phyloP scores from a whole-genome alignment of 306 rosid genomes.

The Fagus sylvatica region DNA sequence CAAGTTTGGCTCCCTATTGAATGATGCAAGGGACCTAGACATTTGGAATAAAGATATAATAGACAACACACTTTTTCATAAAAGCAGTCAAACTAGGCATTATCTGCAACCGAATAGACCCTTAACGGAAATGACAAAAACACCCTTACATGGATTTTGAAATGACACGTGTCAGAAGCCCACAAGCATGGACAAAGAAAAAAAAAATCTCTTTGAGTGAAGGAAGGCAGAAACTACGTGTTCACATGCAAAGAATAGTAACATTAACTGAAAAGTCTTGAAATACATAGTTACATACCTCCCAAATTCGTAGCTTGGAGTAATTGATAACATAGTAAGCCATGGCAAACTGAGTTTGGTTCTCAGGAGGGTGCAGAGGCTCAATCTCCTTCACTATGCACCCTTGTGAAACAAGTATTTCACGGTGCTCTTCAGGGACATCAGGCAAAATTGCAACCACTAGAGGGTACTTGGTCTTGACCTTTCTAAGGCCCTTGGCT shows the following conservation, averaged over 20 bases:
- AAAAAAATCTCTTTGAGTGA: too few species aligned
- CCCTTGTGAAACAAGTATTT: neutral
- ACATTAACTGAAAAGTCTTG: too few species aligned
- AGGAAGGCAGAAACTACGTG: neutral
- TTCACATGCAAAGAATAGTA: neutral
- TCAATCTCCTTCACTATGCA: neutral
- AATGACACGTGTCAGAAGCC: too few species aligned
- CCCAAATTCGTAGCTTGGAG: neutral
- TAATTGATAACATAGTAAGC: neutral
- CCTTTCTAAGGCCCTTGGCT: constrained; percentile 81
- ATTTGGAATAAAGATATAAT: too few species aligned
- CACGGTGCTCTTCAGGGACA: neutral
- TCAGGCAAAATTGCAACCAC: constrained; percentile 54
- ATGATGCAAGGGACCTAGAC: too few species aligned
- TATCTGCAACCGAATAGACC: too few species aligned
- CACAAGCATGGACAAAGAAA: neutral
- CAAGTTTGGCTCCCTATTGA: too few species aligned
- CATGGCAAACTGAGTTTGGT: neutral
- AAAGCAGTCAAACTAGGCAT: too few species aligned
- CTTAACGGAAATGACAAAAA: too few species aligned
- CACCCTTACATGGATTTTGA: too few species aligned
- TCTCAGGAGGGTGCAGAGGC: neutral
- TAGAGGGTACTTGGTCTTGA: constrained; percentile 53
- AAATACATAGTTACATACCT: neutral
- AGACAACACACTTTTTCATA: too few species aligned